Evolutionary conservation across 305 asterid species (phyloP), one percentile per base, ranked within the genome.

Genomic region (Fraxinus latifolia): DNA sequence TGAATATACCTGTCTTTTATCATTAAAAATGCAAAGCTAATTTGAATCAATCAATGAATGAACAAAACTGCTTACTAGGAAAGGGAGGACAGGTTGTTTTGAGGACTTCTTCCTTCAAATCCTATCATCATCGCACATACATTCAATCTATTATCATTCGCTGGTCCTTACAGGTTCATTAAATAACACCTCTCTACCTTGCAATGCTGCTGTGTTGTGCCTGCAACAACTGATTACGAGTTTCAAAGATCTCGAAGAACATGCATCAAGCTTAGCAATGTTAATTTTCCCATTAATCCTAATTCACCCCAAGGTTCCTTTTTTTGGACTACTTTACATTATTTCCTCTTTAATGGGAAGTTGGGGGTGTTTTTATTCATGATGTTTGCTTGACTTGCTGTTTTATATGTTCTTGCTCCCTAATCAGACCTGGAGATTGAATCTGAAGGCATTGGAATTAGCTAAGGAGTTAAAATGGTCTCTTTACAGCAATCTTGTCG

Each of bases 381-480:
- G 58, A 71, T 77, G 31, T 77, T 42, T 83, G 70, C 77, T 23
- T 78, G 76, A 73, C 67, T 77, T 82, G 83, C 77, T 89, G 71
- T 81, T 79, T 75, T 79, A 29, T 85, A 77, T 76, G 79, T 80
- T 77, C 60, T 50, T 87, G 67, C 55, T 81, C 84, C 80, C 84
- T 47, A 74, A 80, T 83, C 94, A 96, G 99, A 91, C 92, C 71
- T 89, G 84, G 81, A 87, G 84, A 76, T 79, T 88, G 77, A 94
- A 92, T 88, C 80, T 91, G 92, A 90, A 94, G 89, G 95, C 95
- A 65, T 82, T 96, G 93, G 92, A 91, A 85, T 81, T 93, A 60
- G 95, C 94, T 80, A 92, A 87, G 84, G 92, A 88, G 83, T 67
- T 93, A 77, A 89, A 90, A 68, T 96, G 98, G 95, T 91, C 98